These are phyloP conservation scores for Malus fusca DNA, from an alignment of 306 rosid species.

Conservation along the genomic window DNA sequence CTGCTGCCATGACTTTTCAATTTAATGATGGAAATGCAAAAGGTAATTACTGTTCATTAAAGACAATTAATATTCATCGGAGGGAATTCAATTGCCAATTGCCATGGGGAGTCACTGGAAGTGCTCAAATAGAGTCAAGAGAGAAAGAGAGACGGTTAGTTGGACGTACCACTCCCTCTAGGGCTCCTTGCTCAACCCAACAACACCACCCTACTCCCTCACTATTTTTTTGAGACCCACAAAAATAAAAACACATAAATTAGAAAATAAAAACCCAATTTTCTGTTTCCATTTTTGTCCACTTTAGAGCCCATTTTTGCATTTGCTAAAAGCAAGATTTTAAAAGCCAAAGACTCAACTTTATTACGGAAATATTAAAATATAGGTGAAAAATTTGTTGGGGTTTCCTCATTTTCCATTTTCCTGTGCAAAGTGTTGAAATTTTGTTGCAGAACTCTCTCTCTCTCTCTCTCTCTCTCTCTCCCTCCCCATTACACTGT, in stretches of 20 bases:
- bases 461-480: not conserved
- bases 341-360: not conserved
- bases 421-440: not conserved
- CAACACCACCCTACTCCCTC: conserved; percentile 14
- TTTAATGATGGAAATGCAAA: fast-evolving
- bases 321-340: not conserved
- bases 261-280: not conserved
- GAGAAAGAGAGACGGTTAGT: conserved; percentile 39
- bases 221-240: not conserved
- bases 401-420: not conserved
- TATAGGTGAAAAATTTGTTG: not conserved
- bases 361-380: not conserved
- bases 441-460: not conserved
- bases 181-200: conserved; percentile 12
- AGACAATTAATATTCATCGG: fast-evolving
- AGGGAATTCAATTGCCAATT: too few relatives aligned
- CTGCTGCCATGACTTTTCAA: fast-evolving
- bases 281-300: not conserved
- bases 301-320: not conserved
- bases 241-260: not conserved
- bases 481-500: not conserved
- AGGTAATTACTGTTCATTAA: too few relatives aligned
- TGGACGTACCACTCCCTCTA: conserved; percentile 24
- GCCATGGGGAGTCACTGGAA: too few relatives aligned
- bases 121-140: conserved; percentile 27